A percentile compares a stretch with the other conserved stretches of the same genome.
Evolutionary conservation across 2,329 filamentous ascomycete genomes (phyloP).

Genomic region (Fusarium xyrophilum): DNA sequence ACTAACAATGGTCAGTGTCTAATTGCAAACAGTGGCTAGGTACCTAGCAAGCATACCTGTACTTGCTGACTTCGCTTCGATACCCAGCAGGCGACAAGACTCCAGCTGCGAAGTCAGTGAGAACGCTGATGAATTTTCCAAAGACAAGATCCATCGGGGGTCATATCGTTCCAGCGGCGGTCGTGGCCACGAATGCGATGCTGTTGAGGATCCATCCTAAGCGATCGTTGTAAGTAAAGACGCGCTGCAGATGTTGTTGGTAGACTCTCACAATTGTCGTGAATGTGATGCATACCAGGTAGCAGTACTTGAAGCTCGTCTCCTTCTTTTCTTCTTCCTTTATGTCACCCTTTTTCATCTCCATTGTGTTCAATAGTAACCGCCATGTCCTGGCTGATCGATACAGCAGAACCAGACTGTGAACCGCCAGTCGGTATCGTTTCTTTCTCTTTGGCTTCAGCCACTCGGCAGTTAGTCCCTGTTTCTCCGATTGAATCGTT

Average conservation of each 20-base stretch:
- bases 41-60: constrained; percentile 44
- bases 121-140: constrained; percentile 60
- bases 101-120: constrained; percentile 62
- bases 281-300: constrained; percentile 24
- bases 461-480: background rate
- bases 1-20: constrained; percentile 41
- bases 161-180: constrained; percentile 49
- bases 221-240: constrained; percentile 50
- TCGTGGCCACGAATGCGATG: constrained; percentile 47
- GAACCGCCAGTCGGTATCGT: background rate
- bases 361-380: background rate
- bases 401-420: background rate
- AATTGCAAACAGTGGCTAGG: background rate
- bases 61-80: constrained; percentile 55
- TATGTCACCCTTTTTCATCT: background rate
- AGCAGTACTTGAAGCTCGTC: constrained; percentile 41
- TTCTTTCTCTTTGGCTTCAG: constrained; percentile 1
- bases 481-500: background rate
- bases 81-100: constrained; percentile 55
- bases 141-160: constrained; percentile 68
- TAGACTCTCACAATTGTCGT: too few species aligned
- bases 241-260: constrained; percentile 38
- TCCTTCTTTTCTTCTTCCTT: constrained; percentile 22
- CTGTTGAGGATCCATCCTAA: constrained; percentile 48
- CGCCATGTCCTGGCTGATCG: constrained; percentile 2